Base-by-base conservation (phyloP, 2,329 filamentous ascomycete genomes). In the Phaeosphaeriaceae sp. region DNA sequence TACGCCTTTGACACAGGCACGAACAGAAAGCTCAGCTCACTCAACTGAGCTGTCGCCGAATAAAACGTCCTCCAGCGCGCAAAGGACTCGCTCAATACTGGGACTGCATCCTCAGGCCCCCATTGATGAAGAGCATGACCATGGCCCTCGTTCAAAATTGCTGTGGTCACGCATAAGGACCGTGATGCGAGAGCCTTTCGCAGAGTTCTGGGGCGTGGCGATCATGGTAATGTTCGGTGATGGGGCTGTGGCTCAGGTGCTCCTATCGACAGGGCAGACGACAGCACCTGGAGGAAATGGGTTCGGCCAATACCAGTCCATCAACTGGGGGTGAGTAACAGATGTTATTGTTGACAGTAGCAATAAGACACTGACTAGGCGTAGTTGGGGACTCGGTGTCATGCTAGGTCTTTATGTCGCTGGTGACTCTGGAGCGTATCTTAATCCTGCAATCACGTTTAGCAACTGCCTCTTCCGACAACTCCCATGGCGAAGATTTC, bases 401-500 rank as follows among this genome's bases (percentile, higher is more conserved):
- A 78, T 80, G 76, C 67, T 79, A 2, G 77, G 88, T 4, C 84
- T 91, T 42, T 91, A 91, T 66, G 83, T 85, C n/a, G 81, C 81
- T 6, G 85, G 85, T 51, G 88, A 89, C 66, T 88, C 85, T 3
- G 89, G 89, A 7, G 88, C 85, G 1, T 89, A 91, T 69, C 80
- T 92, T 13, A 81, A 82, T 51, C 76, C 89, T 0, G 89, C 88
- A n/a, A 85, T 92, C 17, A 91, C 89, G 1, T 82, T 92, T 25
- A 83, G 85, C 58, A 89, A 88, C 76, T 91, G 89, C 69, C 76
- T 92, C 48, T 90, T 85, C 73, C 86, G 89, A 53, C 84, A 86
- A 53, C 83, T 90, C 25, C 88, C 89, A 6, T 91, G 89, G 87
- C 83, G 85, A 46, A 87, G 89, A 41, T 87, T 91, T 61, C 89